phyloP scores from a whole-genome alignment of 768 basidiomycete genomes.

The Tricholoma saponaceum region DNA sequence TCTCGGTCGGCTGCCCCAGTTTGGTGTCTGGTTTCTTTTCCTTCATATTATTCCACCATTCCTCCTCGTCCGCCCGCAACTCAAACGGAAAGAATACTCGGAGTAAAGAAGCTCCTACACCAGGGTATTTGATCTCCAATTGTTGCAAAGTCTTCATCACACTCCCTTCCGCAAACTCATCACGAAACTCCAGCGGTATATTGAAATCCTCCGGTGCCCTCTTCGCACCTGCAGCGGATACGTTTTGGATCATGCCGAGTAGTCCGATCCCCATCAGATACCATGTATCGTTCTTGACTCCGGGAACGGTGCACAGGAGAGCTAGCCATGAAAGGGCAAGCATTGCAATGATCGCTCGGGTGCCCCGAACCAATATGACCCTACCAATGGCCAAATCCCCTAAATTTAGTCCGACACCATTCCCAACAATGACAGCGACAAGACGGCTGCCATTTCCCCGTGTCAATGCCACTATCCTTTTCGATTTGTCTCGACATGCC shows the following conservation, averaged over 20 bases:
- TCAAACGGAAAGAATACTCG: neutral
- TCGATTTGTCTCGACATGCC: slow-evolving; percentile 16
- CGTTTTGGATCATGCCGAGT: neutral
- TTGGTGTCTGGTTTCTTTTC: neutral
- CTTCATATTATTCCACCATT: neutral
- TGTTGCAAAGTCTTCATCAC: neutral
- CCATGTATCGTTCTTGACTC: slow-evolving; percentile 4
- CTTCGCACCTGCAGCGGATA: neutral
- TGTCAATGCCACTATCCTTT: slow-evolving; percentile 23
- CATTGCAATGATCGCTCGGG: neutral
- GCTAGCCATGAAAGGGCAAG: neutral
- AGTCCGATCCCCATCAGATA: neutral
- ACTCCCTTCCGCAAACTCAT: neutral
- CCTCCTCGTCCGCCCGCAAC: neutral
- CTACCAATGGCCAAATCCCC: slow-evolving; percentile 25
- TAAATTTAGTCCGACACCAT: slow-evolving; percentile 19
- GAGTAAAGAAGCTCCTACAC: neutral
- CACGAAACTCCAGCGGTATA: neutral
- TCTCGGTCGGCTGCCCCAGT: neutral
- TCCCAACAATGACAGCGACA: slow-evolving; percentile 26
- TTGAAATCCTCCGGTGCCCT: neutral
- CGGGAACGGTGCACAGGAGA: neutral
- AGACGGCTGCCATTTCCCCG: slow-evolving; percentile 24
- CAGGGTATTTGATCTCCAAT: neutral
- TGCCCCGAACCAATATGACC: neutral